A percentile compares a stretch with the other conserved stretches of the same genome.
These are phyloP conservation scores for Syncephalis plumigaleata DNA, from an alignment of 371 early-diverging fungal species.

Conservation along the genomic window DNA sequence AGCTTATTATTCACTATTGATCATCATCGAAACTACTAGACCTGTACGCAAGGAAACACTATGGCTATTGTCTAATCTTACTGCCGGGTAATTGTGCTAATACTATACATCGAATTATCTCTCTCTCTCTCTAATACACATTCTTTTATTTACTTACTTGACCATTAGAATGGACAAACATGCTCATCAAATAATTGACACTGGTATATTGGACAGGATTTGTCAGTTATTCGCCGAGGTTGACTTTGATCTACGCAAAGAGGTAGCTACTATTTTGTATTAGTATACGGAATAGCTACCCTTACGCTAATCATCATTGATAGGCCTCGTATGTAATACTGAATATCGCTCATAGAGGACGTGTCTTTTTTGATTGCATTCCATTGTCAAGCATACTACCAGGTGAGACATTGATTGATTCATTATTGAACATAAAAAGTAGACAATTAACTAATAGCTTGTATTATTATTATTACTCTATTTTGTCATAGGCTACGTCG, in stretches of 20 bases:
- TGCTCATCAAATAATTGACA: slow-evolving; percentile 25
- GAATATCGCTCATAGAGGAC: slow-evolving; percentile 28
- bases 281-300: background rate
- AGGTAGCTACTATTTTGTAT: slow-evolving; percentile 14
- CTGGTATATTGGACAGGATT: slow-evolving; percentile 29
- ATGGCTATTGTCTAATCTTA: slow-evolving; percentile 55
- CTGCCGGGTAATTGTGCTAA: slow-evolving; percentile 26
- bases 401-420: no score
- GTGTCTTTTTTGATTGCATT: slow-evolving; percentile 19
- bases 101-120: background rate
- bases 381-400: slow-evolving; percentile 26
- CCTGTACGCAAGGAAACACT: slow-evolving; percentile 53
- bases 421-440: no score
- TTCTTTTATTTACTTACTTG: no score
- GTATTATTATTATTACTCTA: no score
- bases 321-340: slow-evolving; percentile 32
- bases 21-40: slow-evolving; percentile 13
- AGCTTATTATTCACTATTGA: background rate
- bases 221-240: slow-evolving; percentile 26
- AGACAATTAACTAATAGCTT: no score
- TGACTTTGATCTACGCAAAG: slow-evolving; percentile 44
- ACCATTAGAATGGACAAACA: slow-evolving; percentile 11
- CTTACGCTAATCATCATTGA: background rate
- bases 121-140: background rate
- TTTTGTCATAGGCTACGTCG: slow-evolving; percentile 12